These are phyloP conservation scores for Curvularia sp. DNA, from an alignment of 2,329 filamentous ascomycete species.

Conservation along the genomic window DNA sequence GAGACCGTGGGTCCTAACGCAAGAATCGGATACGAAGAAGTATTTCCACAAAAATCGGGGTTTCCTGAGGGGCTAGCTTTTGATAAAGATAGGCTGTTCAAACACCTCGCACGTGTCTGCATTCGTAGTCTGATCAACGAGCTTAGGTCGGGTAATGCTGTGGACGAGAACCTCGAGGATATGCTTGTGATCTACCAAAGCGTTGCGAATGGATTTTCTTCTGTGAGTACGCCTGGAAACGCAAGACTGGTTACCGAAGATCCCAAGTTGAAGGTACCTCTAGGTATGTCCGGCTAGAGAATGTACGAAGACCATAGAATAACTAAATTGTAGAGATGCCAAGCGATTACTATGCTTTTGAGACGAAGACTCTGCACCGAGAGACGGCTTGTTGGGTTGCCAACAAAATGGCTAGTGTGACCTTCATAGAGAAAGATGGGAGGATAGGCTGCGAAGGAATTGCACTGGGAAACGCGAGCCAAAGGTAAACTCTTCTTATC, in stretches of 20 bases:
- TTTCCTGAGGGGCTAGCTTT: background rate
- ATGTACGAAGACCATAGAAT: background rate
- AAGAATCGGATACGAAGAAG: background rate
- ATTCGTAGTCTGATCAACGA: background rate
- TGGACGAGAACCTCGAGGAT: background rate
- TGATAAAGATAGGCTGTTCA: background rate
- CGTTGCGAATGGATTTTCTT: background rate
- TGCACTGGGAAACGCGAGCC: background rate
- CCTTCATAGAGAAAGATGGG: background rate
- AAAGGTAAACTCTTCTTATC: background rate
- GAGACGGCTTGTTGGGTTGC: background rate
- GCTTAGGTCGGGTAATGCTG: background rate
- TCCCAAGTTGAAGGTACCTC: background rate
- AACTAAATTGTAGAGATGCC: background rate
- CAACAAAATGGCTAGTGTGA: background rate
- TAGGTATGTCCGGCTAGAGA: background rate
- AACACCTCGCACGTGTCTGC: background rate
- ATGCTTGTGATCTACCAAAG: background rate
- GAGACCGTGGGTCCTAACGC: background rate
- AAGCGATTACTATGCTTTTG: background rate
- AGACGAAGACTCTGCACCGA: background rate
- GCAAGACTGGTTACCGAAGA: background rate
- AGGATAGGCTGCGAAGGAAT: background rate
- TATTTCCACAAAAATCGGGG: background rate
- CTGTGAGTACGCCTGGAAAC: background rate